These are phyloP conservation scores for Quercus gilva DNA, from an alignment of 306 rosid genomes.

Conservation along the genomic window DNA sequence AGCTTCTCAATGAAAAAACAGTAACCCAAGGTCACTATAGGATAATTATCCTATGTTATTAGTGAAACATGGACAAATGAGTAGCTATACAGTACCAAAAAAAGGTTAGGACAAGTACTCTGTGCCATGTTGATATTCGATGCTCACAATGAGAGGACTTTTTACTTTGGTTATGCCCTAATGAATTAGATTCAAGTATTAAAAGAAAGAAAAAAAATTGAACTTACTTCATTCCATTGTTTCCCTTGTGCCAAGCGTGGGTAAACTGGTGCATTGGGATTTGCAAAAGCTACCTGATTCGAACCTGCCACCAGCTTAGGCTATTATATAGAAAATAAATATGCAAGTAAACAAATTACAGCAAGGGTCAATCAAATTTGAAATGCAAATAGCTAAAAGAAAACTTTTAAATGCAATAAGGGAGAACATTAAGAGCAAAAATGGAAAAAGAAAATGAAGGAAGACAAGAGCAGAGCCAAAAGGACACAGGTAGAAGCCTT, in stretches of 20 bases:
- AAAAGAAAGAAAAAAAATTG: not conserved
- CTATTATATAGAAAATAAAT: slow-evolving; percentile 36
- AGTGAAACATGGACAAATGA: not conserved
- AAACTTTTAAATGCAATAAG: not conserved
- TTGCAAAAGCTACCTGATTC: slow-evolving; percentile 51
- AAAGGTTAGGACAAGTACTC: not conserved
- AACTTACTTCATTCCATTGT: slow-evolving; percentile 80
- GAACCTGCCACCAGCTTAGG: slow-evolving; percentile 83
- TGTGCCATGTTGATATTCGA: slow-evolving; percentile 3
- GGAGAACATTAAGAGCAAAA: not conserved
- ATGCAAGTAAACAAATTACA: not conserved
- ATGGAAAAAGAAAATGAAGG: not conserved
- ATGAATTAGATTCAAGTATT: not conserved
- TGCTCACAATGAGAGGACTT: slow-evolving; percentile 6
- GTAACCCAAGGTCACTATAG: not conserved
- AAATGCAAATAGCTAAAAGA: not conserved
- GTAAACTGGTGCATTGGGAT: slow-evolving; percentile 89
- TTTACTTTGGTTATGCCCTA: not conserved
- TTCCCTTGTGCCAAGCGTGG: slow-evolving; percentile 96
- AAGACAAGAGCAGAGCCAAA: not conserved
- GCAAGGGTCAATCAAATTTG: not conserved
- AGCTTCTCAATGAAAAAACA: not conserved
- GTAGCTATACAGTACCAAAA: slow-evolving; percentile 17
- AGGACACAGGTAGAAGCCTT: not conserved
- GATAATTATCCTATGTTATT: not conserved